Evolutionary conservation across 495 filamentous ascomycete genomes (phyloP).

Genomic region (Hypoxylon cercidicola): DNA sequence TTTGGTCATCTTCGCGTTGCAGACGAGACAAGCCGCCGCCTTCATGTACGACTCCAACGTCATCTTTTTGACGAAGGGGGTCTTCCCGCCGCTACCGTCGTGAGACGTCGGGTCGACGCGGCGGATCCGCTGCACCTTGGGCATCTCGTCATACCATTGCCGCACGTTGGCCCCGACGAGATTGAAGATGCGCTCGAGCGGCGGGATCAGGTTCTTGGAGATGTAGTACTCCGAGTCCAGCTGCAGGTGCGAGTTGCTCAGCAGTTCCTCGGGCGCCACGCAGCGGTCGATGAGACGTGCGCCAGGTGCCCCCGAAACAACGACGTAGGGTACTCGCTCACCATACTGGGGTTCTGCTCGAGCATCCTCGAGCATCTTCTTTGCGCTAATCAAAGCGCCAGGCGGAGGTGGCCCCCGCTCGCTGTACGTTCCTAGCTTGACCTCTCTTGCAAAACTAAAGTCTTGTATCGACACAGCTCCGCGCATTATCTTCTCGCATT

Average conservation of each 20-base stretch:
- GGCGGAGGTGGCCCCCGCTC: slow-evolving; percentile 80
- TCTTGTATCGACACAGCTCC: slow-evolving; percentile 91
- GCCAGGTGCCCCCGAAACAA: slow-evolving; percentile 87
- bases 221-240: slow-evolving; percentile 99
- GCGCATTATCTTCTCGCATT: slow-evolving; percentile 93
- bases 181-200: slow-evolving; percentile 95
- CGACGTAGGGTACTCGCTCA: slow-evolving; percentile 93
- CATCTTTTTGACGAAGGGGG: slow-evolving; percentile 57
- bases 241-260: slow-evolving; percentile 77
- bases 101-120: slow-evolving; percentile 57
- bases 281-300: slow-evolving; percentile 89
- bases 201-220: slow-evolving; percentile 92
- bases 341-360: slow-evolving; percentile 93
- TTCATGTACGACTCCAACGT: slow-evolving; percentile 91
- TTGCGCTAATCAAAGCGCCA: slow-evolving; percentile 86
- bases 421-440: slow-evolving; percentile 90
- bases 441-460: slow-evolving; percentile 93
- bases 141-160: slow-evolving; percentile 96
- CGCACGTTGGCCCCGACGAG: slow-evolving; percentile 93
- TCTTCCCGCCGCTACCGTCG: slow-evolving; percentile 33
- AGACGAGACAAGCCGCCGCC: slow-evolving; percentile 80
- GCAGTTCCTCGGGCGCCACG: slow-evolving; percentile 84
- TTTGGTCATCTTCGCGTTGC: slow-evolving; percentile 70
- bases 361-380: slow-evolving; percentile 84
- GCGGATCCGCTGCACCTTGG: slow-evolving; percentile 81